A percentile compares a stretch with the other conserved stretches of the same genome.
These are phyloP conservation scores for Serendipita indica DNA, from an alignment of 768 basidiomycete species.

Conservation along the genomic window DNA sequence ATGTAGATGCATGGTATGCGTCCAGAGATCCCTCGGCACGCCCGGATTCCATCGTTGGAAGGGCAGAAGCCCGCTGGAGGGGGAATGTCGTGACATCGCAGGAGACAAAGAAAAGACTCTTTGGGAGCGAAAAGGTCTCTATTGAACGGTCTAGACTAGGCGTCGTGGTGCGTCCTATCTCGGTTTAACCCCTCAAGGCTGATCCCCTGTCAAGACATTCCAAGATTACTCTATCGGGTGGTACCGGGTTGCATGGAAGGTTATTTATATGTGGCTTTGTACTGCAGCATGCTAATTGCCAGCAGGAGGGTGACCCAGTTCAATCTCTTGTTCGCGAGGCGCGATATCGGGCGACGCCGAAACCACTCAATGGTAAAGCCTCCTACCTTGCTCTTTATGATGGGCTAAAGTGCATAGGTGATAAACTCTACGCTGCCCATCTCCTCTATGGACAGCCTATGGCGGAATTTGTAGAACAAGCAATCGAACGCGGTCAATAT, in stretches of 20 bases:
- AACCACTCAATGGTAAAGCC: not conserved
- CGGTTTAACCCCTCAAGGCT: not conserved
- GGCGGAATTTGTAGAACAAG: not conserved
- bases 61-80: not conserved
- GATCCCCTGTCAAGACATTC: not conserved
- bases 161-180: not conserved
- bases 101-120: slow-evolving; percentile 7
- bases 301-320: not conserved
- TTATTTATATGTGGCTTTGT: not conserved
- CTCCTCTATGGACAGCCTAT: not conserved
- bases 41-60: not conserved
- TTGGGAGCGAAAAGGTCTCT: not conserved
- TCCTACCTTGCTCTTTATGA: not conserved
- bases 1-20: slow-evolving; percentile 6
- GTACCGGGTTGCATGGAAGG: slow-evolving; percentile 3
- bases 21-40: not conserved
- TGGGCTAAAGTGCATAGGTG: not conserved
- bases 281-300: not conserved
- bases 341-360: not conserved
- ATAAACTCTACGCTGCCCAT: slow-evolving; percentile 8
- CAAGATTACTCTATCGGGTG: not conserved
- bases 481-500: not conserved
- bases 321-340: not conserved
- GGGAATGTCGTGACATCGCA: not conserved
- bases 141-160: not conserved